A percentile compares a stretch with the other conserved stretches of the same genome.
Evolutionary conservation across 129 eudicot genomes (phyloP).

Genomic region (Arctium minus): DNA sequence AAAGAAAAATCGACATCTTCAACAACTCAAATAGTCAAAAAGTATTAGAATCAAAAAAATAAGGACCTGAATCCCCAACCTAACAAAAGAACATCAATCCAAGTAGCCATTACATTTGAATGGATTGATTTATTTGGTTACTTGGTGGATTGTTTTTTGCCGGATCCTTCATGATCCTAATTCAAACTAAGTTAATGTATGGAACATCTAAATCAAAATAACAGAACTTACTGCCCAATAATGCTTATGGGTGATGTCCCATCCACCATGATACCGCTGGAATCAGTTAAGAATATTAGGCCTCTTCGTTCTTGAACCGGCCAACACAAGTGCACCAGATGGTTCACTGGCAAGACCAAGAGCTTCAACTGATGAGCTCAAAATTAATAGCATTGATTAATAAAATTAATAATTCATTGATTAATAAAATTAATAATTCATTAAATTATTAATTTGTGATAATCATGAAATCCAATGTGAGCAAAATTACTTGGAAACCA

Average conservation of each 20-base stretch:
- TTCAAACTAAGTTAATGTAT: neutral
- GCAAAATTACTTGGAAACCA: no score
- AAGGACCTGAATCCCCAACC: no score
- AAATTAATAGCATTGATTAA: neutral
- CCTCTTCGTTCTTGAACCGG: conserved; percentile 65
- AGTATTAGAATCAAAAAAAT: no score
- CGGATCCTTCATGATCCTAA: neutral
- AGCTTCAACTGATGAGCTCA: conserved; percentile 43
- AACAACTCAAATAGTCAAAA: no score
- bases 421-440: no score
- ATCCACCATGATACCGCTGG: conserved; percentile 73
- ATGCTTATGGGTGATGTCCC: conserved; percentile 81
- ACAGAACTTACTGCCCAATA: conserved; percentile 83
- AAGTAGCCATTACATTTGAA: neutral
- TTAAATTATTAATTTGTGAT: no score
- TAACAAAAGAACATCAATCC: neutral
- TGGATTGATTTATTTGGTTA: neutral
- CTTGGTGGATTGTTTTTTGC: neutral
- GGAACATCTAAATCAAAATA: no score
- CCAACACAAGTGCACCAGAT: conserved; percentile 63
- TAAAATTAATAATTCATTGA: no score
- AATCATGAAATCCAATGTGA: no score
- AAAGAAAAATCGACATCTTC: no score
- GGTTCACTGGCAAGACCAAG: conserved; percentile 42
- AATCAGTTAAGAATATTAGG: conserved; percentile 69